Base-by-base conservation (phyloP, 2,329 filamentous ascomycete species). In the Paecilomyces sp. region DNA sequence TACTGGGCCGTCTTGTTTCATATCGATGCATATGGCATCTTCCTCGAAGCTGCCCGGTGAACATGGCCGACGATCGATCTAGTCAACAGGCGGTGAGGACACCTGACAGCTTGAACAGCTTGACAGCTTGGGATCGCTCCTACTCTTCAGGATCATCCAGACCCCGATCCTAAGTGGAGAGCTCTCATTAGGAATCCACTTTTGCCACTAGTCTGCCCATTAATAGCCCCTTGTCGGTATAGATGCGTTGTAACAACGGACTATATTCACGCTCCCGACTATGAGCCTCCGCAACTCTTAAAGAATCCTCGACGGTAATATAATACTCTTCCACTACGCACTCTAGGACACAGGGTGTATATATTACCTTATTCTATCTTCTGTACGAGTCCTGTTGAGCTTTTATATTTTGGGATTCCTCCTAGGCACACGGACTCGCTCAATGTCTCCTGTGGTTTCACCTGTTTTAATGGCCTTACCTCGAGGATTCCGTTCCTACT, bases 371-470 rank as follows among this genome's bases (percentile, higher is more conserved):
- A 53, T n/a, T 53, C 13, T 12, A 11, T 18, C 13, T 5, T 53
- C 28, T 53, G n/a, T 53, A 13, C 24, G 13, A 3, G 7, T 12
- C n/a, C 15, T 53, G 5, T 3, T 15, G 9, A 15, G 31, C 3
- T 12, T 22, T 30, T 12, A 8, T 30, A 28, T 60, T 30, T 53
- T 56, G 56, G 36, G 47, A 54, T 25, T 54, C 47, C 62, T 11
- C 59, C 41, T 18, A 8, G 41, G 7, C 36, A 25, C 59, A 57
- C 54, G 34, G 55, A 28, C 63, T 62, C 53, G 52, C 63, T 65
- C 65, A 60, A 75, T 75, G 73, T 64, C 71, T 61, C 67, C 71
- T 56, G 64, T 72, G 30, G 63, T 70, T 60, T 63, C 67, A 54
- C 63, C 67, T 56, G 66, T 61, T 58, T 58, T 67, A 55, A 70